Base-by-base conservation (phyloP, 2,329 filamentous ascomycete genomes). In the Akanthomyces dipterigenus region DNA sequence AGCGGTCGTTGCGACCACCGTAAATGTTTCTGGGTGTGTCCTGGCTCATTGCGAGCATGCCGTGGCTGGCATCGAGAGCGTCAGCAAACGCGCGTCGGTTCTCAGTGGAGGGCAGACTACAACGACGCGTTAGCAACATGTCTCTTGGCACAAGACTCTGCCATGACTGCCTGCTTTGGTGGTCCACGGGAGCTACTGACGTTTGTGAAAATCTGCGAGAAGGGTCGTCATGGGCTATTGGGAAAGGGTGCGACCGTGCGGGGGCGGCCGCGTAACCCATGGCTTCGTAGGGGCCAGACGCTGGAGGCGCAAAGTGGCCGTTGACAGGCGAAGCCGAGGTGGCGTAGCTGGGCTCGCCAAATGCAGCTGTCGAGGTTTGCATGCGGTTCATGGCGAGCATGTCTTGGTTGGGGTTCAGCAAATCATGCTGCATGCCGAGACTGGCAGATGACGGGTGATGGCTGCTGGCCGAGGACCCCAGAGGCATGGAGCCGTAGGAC, bases 11-110 rank as follows among this genome's bases (percentile, higher is more conserved):
- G 64, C 82, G 78, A 65, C 84, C 82, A 64, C 89, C 91, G 71
- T 96, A 96, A 69, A 96, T 91, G 72, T 93, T 95, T 64, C 93
- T 82, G 14, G 93, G 91, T 1, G 92, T 96, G 69, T 97, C 92
- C 77, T 97, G 92, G 82, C 91, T 96, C 83, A 98, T 90, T 42
- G 92, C 91, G 28, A 97, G 84, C 90, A 98, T 97, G 67, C 92
- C 91, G 64, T 95, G 89, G 72, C 92, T 93, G 26, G 93, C 93
- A 73, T 97, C 93, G 61, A 98, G 86, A 31, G 91, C 91, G 71
- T 97, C 93, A 66, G 88, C 90, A 73, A 93, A 96, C 68, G 87
- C 88, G 67, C 88, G 74, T 80, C 87, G 71, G 77, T 84, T 78
- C 76, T 83, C 73, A 76, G 73, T 71, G 22, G 72, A 79, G 56